Base-by-base conservation (phyloP, 495 filamentous ascomycete genomes). In the Hamigera avellanea region DNA sequence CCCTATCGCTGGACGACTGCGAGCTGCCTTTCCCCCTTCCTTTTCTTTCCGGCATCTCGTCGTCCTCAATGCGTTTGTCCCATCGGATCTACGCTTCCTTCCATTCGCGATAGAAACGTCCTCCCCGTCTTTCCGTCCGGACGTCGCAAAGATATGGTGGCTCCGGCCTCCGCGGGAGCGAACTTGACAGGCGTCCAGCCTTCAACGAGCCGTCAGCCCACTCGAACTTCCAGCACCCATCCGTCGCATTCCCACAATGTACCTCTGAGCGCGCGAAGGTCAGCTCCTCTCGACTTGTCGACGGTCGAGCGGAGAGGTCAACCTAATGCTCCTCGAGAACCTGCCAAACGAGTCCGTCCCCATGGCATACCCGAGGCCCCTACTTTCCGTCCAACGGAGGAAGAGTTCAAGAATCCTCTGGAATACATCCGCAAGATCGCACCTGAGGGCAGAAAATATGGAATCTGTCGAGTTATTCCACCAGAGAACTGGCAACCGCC, bases 341-440 rank as follows among this genome's bases (percentile, higher is more conserved):
- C 77, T 2, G 65, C 70, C 17, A 89, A 88, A 62, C 72, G 73
- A 50, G 74, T 74, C 39, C 73, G 91, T 25, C 83, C 81, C 14
- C 86, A 89, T 58, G 85, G 78, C 25, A 66, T 99, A 19, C 70
- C 80, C 48, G 91, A 99, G 48, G 93, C 93, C 27, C 93, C 89
- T 6, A 89, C 86, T 1, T 99, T 83, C 54, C 69, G 79, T 42
- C 93, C 91, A 28, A 93, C 84, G 0, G 78, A 83, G 53, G 86
- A 95, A 45, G 87, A 99, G 56, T 99, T 86, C 63, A 85, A 80
- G 48, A 87, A 96, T 49, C 91, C 93, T 2, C 76, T 93, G 44
- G 78, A 81, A 53, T 99, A 93, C 54, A 88, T 99, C 33, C 72
- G 75, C 45, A 94, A 84, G 52, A 95, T 99, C 45, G 67, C 76